Conservation (phyloP, 2,329 filamentous ascomycete genomes). For the Clarireedia homoeocarpa region DNA sequence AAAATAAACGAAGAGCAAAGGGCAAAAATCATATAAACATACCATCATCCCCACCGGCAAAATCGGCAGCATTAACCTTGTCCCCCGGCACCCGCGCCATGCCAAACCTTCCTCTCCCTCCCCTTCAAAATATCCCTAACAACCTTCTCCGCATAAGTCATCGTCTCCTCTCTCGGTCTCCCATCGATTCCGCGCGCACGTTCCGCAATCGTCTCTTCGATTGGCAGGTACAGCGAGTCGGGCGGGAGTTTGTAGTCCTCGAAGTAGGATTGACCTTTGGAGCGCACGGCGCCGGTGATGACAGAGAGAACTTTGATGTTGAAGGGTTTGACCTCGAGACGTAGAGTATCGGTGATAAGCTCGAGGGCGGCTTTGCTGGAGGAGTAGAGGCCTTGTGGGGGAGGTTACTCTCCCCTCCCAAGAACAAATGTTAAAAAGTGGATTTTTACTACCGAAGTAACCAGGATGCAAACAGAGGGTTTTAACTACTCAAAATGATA, state of each 20-base stretch:
- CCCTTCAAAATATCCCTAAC: neutral
- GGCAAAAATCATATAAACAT: too few relatives aligned
- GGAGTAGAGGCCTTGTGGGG: constrained; percentile 16
- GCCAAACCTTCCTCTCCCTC: neutral
- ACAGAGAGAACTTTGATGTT: constrained; percentile 10
- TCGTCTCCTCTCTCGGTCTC: neutral
- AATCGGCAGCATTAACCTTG: neutral
- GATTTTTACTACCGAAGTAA: too few relatives aligned
- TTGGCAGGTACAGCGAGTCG: neutral
- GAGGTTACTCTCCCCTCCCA: too few relatives aligned
- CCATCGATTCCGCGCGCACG: neutral
- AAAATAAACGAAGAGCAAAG: too few relatives aligned
- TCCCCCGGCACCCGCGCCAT: neutral
- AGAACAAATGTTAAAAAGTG: too few relatives aligned
- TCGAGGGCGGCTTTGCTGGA: constrained; percentile 13
- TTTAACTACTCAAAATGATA: too few relatives aligned
- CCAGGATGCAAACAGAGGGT: too few relatives aligned
- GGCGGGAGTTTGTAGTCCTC: neutral
- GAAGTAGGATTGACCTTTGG: constrained; percentile 1
- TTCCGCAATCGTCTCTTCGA: neutral
- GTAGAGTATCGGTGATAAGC: constrained; percentile 21
- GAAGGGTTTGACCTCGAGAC: constrained; percentile 12
- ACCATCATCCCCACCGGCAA: too few relatives aligned
- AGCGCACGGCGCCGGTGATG: neutral
- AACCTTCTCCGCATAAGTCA: neutral